Base-by-base conservation (phyloP, 139 green algal species). In the Chara braunii region DNA sequence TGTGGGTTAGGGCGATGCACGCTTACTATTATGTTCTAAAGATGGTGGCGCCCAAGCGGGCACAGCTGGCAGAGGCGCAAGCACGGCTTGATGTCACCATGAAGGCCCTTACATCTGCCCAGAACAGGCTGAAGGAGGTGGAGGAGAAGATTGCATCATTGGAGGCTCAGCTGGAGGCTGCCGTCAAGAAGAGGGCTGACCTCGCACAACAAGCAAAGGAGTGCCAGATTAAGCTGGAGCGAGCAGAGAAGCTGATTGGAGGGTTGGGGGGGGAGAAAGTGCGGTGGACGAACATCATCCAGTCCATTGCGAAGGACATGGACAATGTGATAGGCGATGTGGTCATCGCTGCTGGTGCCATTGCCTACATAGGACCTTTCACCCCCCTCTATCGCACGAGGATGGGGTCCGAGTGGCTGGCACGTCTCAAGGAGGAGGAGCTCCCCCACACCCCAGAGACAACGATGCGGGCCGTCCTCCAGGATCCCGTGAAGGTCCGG, bases 1-100 rank as follows among this genome's bases (percentile, higher is more conserved):
- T 88, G 85, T 92, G 85, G 85, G 85, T 80, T 48, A 68, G 83
- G 9, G 85, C 83, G 23, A 92, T 92, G 86, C 80, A 87, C 74
- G 78, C 85, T 30, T 92, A 92, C 81, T 77, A 92, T 77, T 85
- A 83, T 35, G 81, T 92, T 37, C 77, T 83, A n/a, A 68, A 89
- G 67, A 53, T 70, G 26, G 85, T 92, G 32, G 86, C 77, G 37
- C 86, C 86, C 59, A 90, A 90, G 80, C 78, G 84, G 11, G 71
- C 65, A 32, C 80, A 85, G 18, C 81, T 89, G 26, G 61, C 70
- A 52, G 43, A 53, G 45, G 77, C 77, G 22, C 53, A 83, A 43
- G 57, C 43, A 31, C 29, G 33, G 26, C 56, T 81, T 4, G 68
- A 79, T 37, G 54, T 70, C 12, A 85, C 79, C 1, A 74, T 79